Percentiles rank a stretch among this genome's conserved stretches.
Conservation (phyloP, 2,329 filamentous ascomycete genomes). For the Clarireedia monteithiana region DNA sequence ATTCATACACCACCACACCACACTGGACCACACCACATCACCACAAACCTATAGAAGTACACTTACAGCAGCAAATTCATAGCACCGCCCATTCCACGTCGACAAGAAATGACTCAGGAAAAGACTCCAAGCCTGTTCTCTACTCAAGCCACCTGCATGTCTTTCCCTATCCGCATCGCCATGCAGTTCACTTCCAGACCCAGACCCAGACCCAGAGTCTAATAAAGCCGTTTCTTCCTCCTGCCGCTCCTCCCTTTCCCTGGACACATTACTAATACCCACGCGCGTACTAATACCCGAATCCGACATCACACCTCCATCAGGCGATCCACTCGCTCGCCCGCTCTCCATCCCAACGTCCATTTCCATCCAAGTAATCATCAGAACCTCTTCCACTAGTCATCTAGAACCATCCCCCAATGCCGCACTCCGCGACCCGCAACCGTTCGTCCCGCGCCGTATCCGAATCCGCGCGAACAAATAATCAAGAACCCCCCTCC, state of each 20-base stretch:
- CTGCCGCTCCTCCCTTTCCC: too few species aligned
- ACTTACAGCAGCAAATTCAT: constrained; percentile 26
- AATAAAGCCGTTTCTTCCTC: too few species aligned
- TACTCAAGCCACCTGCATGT: constrained; percentile 22
- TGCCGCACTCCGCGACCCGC: too few species aligned
- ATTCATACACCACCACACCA: constrained; percentile 19
- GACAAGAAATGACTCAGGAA: constrained; percentile 48
- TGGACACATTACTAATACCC: too few species aligned
- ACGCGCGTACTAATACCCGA: too few species aligned
- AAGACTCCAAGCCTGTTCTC: constrained; percentile 33
- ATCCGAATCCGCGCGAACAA: too few species aligned
- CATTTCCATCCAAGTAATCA: not conserved
- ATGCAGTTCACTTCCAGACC: not conserved
- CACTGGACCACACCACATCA: not conserved
- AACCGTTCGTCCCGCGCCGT: too few species aligned
- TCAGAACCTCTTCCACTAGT: too few species aligned
- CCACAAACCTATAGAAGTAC: not conserved
- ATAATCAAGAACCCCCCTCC: too few species aligned
- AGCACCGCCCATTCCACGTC: constrained; percentile 49
- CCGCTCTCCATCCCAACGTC: not conserved
- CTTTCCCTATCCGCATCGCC: not conserved
- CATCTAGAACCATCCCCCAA: too few species aligned
- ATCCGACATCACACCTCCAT: not conserved
- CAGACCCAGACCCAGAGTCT: not conserved
- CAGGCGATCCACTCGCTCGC: not conserved